These are phyloP conservation scores for Aureobasidium mangrovei DNA, from an alignment of 2,329 filamentous ascomycete genomes.

Conservation along the genomic window DNA sequence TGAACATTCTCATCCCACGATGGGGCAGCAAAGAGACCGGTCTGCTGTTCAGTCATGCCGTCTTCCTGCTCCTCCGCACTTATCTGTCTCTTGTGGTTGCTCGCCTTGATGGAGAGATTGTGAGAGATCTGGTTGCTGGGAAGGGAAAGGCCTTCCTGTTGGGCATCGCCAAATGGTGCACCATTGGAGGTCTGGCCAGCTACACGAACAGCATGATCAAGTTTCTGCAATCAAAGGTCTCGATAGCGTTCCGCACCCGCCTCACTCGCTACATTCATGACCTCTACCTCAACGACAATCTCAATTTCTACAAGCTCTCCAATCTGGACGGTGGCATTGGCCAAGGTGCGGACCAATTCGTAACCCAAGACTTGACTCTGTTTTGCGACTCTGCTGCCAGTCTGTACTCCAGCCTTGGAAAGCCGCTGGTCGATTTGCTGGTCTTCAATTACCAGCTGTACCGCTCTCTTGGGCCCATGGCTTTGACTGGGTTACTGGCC, in stretches of 20 bases:
- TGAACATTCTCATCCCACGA: slow-evolving; percentile 95
- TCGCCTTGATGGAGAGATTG: slow-evolving; percentile 88
- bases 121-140: slow-evolving; percentile 89
- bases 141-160: slow-evolving; percentile 81
- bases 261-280: slow-evolving; percentile 96
- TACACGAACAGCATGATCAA: slow-evolving; percentile 99
- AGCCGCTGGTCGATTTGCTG: slow-evolving; percentile 90
- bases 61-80: slow-evolving; percentile 84
- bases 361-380: slow-evolving; percentile 90
- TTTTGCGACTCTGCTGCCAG: slow-evolving; percentile 91
- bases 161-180: slow-evolving; percentile 91
- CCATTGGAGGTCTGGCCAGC: slow-evolving; percentile 83
- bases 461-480: slow-evolving; percentile 78
- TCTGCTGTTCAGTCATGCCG: slow-evolving; percentile 74
- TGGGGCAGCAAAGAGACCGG: slow-evolving; percentile 96
- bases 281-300: slow-evolving; percentile 84
- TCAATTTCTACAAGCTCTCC: slow-evolving; percentile 92
- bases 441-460: slow-evolving; percentile 99
- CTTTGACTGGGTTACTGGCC: slow-evolving; percentile 73
- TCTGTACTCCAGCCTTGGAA: slow-evolving; percentile 93
- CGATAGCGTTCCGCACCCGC: slow-evolving; percentile 92
- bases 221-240: slow-evolving; percentile 93
- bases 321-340: slow-evolving; percentile 91
- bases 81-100: slow-evolving; percentile 92
- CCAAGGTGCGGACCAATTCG: slow-evolving; percentile 89